Conservation (phyloP, 140 eudicot genomes). For the Senecio squalidus region DNA sequence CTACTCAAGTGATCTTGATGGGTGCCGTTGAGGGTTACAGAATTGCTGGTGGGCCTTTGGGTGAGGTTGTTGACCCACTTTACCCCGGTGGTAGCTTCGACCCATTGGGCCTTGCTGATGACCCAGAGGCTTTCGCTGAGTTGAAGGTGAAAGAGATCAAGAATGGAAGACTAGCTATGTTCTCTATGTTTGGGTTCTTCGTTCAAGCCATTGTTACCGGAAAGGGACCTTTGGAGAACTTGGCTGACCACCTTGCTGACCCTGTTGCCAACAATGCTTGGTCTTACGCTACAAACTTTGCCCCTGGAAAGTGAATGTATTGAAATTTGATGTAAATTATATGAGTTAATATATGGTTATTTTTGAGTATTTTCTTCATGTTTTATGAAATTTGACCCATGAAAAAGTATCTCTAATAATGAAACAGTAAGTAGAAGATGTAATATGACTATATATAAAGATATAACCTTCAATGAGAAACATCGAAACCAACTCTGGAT, state of each 20-base stretch:
- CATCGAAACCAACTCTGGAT: no score
- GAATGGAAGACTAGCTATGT: slow-evolving; percentile 73
- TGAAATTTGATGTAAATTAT: slow-evolving; percentile 26
- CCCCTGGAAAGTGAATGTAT: slow-evolving; percentile 55
- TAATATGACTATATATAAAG: no score
- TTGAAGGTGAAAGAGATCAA: slow-evolving; percentile 69
- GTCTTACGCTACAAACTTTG: slow-evolving; percentile 76
- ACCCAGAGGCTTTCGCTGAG: slow-evolving; percentile 80
- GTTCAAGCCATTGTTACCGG: slow-evolving; percentile 78
- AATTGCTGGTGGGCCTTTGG: slow-evolving; percentile 80
- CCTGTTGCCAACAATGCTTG: slow-evolving; percentile 78
- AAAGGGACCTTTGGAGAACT: slow-evolving; percentile 76
- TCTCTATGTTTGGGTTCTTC: slow-evolving; percentile 69
- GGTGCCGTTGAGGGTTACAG: slow-evolving; percentile 82
- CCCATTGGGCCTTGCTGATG: slow-evolving; percentile 69
- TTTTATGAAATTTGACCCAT: neutral
- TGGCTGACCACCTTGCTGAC: slow-evolving; percentile 76
- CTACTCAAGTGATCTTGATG: slow-evolving; percentile 61
- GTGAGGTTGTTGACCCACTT: slow-evolving; percentile 73
- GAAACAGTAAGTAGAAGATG: no score
- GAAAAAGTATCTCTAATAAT: no score
- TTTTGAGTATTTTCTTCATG: neutral
- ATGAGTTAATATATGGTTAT: slow-evolving; percentile 25
- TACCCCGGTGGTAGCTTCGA: slow-evolving; percentile 79
- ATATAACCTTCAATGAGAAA: no score